Evolutionary conservation across 2,329 filamentous ascomycete species (phyloP).

Genomic region (Cyclaneusma minus): DNA sequence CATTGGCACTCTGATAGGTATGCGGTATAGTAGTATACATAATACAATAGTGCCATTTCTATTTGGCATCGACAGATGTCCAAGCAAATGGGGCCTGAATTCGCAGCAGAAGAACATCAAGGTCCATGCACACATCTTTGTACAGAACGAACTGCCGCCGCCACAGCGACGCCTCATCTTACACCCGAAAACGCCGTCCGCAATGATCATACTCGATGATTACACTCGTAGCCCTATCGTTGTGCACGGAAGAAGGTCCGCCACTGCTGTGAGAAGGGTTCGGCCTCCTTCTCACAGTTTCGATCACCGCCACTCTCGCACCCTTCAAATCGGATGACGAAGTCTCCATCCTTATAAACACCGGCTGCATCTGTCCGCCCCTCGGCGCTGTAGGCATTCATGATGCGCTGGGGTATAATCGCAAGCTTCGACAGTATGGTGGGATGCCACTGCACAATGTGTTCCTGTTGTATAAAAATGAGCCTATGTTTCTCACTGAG

Average conservation of each 20-base stretch:
- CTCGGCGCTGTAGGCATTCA: slow-evolving; percentile 78
- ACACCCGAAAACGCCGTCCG: slow-evolving; percentile 25
- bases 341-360: slow-evolving; percentile 68
- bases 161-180: no score
- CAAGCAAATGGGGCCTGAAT: no score
- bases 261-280: slow-evolving; percentile 19
- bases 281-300: slow-evolving; percentile 58
- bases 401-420: slow-evolving; percentile 67
- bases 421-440: slow-evolving; percentile 84
- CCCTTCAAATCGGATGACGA: slow-evolving; percentile 63
- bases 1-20: no score
- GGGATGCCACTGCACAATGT: slow-evolving; percentile 91
- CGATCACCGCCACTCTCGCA: slow-evolving; percentile 43
- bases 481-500: neutral
- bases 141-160: no score
- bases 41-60: no score
- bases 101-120: no score
- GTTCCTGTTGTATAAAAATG: slow-evolving; percentile 39
- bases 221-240: slow-evolving; percentile 8
- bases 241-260: slow-evolving; percentile 14
- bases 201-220: no score
- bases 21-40: no score
- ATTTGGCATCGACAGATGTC: no score
- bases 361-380: slow-evolving; percentile 18
- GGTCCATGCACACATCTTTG: no score